Evolutionary conservation across 768 basidiomycete genomes (phyloP), one percentile per base, ranked within the genome.

Genomic region (Tylopilus sp.): DNA sequence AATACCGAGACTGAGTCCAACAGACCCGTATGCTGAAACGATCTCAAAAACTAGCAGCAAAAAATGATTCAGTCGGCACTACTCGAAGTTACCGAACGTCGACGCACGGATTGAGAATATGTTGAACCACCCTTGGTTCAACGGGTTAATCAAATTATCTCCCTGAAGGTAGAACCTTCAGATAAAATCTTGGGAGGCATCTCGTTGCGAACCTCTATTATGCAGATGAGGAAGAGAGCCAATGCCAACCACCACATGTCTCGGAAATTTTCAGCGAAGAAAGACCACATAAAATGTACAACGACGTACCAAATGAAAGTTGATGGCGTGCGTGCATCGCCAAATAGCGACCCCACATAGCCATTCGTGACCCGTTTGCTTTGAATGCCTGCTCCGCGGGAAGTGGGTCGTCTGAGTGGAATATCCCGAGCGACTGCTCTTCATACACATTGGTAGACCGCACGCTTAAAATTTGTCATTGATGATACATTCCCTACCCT

Each of bases 201-300:
- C 40, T 9, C 11, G 21, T 35, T 17, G 57, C 78, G 52, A 54
- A 90, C 91, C 79, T 98, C 97, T 55, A 97, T 84, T 57, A 98
- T 95, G 65, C 95, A 98, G 36, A 98, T 75, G 2, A 97, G 68
- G 70, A 94, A 93, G 12, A 98, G 69, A 0, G 91, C 92, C 12
- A 91, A 21, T 6, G 64, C 88, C 20, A 98, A 69, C 93, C 93
- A 97, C 95, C 95, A 97, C 81, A 98, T 92, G 69, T 97, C 95
- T 93, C 56, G 13, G 12, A 28, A n/a, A 15, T 43, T 38, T 52
- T 51, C 9, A 56, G 43, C 15, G 43, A 26, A 28, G n/a, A 30
- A n/a, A 47, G 17, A 2, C 18, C 5, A n/a, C 1, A 12, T 20
- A 7, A n/a, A 47, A 46, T 46, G 40, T 28, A 45, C 13, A 23